phyloP scores from a whole-genome alignment of 78 protist species.

The Dictyostelium purpureum region DNA sequence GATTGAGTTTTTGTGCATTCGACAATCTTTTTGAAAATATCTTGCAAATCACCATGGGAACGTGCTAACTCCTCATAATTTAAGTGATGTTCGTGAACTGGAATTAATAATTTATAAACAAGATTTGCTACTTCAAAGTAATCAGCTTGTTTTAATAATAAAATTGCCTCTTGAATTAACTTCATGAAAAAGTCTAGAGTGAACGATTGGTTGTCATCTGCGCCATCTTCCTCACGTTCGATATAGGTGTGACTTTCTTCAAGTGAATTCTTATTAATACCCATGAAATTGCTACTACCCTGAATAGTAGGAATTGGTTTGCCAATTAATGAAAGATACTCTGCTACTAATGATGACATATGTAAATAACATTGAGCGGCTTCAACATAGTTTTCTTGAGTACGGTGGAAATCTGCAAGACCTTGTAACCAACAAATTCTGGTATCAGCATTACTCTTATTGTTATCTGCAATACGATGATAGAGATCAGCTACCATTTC shows the following conservation, averaged over 20 bases:
- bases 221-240: conserved; percentile 66
- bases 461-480: conserved; percentile 69
- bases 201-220: conserved; percentile 30
- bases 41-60: conserved; percentile 67
- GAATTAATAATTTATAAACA: conserved; percentile 38
- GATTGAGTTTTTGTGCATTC: conserved; percentile 68
- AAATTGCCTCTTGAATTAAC: conserved; percentile 35
- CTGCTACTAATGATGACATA: conserved; percentile 73
- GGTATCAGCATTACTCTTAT: conserved; percentile 51
- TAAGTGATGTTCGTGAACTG: conserved; percentile 46
- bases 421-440: conserved; percentile 68
- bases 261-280: conserved; percentile 37
- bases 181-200: conserved; percentile 23
- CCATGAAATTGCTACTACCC: conserved; percentile 9
- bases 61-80: conserved; percentile 55
- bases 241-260: conserved; percentile 47
- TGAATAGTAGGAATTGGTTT: conserved; percentile 57
- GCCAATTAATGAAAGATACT: conserved; percentile 30
- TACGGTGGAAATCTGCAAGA: conserved; percentile 55
- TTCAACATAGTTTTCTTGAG: conserved; percentile 63
- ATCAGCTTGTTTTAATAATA: conserved; percentile 33
- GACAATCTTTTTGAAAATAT: conserved; percentile 46
- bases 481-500: conserved; percentile 77
- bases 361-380: conserved; percentile 70
- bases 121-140: conserved; percentile 55